Evolutionary conservation across 306 rosid species (phyloP), one percentile per base, ranked within the genome.

Genomic region (Crotalaria pallida): DNA sequence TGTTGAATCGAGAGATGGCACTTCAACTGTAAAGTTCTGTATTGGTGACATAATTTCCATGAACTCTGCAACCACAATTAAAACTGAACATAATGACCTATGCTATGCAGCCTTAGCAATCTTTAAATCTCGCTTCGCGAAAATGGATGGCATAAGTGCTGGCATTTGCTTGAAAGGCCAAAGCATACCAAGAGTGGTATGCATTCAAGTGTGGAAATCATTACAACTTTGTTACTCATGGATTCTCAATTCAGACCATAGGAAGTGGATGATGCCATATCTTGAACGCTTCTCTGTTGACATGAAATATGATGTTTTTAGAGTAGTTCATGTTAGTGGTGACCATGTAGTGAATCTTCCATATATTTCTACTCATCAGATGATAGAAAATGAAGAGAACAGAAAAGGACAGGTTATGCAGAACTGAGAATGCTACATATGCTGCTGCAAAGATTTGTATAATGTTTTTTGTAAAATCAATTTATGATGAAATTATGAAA

Each of bases 131-230:
- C 52, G 80, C 9, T 83, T 89, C 13, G 49, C 43, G 3, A 81
- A 75, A 70, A 79, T 61, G 19, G 78, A 87, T 40, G 92, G 96
- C 9, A 75, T 75, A 10, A 61, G 47, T 1, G 62, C 87, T 0
- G 92, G 96, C 4, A 60, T 81, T 43, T 89, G 92, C 76, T 64
- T 89, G 80, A 86, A 71, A 71, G 76, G 83, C 55, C 85, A 87
- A 50, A 72, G 53, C 69, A 69, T 67, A 57, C 82, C 90, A 0
- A 72, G 58, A 8, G 78, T 84, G 3, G 73, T 76, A 13, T 83
- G 82, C 52, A 51, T 89, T 4, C 75, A 72, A 13, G 90, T 89
- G 67, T 89, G 96, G 96, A 83, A 87, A 27, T 83, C 88, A n/a
- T 80, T 80, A 17, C 88, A 74, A 6, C 53, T 49, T 36, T 89